Evolutionary conservation across 345 rosid genomes (phyloP).

Genomic region (Citrus glauca): DNA sequence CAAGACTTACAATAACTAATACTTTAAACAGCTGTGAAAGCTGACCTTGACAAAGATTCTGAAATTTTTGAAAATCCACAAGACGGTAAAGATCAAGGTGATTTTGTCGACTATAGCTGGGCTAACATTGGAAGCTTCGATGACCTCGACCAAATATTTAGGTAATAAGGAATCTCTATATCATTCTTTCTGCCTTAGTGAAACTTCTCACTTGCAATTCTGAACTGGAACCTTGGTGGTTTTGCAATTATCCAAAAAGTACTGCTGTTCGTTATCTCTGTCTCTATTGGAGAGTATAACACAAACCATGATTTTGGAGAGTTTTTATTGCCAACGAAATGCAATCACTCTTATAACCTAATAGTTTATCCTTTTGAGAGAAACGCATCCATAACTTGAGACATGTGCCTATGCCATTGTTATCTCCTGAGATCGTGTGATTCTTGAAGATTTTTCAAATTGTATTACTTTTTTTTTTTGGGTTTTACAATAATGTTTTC

Average conservation of each 20-base stretch:
- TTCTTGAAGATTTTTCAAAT: neutral
- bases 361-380: neutral
- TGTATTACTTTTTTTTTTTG: neutral
- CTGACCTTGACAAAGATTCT: conserved; percentile 50
- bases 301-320: neutral
- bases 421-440: neutral
- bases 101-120: conserved; percentile 86
- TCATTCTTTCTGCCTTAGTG: conserved; percentile 6
- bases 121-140: conserved; percentile 93
- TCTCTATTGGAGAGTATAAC: neutral
- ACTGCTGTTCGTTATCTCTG: neutral
- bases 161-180: conserved; percentile 48
- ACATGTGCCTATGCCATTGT: neutral
- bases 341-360: neutral
- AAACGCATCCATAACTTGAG: neutral
- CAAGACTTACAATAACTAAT: conserved; percentile 26
- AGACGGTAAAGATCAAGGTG: conserved; percentile 65
- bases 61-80: conserved; percentile 47
- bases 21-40: conserved; percentile 40
- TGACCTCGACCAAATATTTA: conserved; percentile 86
- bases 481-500: neutral
- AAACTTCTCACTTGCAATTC: conserved; percentile 4
- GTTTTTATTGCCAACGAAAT: neutral
- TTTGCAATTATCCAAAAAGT: neutral
- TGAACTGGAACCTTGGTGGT: neutral